Conservation (phyloP, 2,329 filamentous ascomycete species). For the Onygenales sp. region DNA sequence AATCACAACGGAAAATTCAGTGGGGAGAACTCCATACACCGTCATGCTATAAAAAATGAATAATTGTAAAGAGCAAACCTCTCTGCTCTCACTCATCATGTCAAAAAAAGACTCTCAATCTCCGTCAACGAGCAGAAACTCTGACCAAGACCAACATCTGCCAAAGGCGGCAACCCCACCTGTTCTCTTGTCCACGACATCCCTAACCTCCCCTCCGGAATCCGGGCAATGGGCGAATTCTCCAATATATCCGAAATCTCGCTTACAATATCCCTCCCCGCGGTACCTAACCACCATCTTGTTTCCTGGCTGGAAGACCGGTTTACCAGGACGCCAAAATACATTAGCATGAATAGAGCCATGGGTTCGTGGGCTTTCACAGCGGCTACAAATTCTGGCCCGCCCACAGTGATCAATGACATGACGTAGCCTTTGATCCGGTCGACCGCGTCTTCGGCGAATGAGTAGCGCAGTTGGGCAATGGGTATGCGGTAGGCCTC, state of each 20-base stretch:
- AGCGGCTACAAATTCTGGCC: constrained; percentile 21
- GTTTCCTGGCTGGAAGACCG: neutral
- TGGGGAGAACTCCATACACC: too few relatives aligned
- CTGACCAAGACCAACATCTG: neutral
- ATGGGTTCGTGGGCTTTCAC: constrained; percentile 14
- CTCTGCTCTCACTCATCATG: too few relatives aligned
- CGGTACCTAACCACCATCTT: constrained; percentile 8
- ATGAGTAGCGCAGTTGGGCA: constrained; percentile 22
- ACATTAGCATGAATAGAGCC: constrained; percentile 9
- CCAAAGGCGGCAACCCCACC: constrained; percentile 13
- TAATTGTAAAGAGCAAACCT: too few relatives aligned
- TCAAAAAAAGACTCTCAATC: too few relatives aligned
- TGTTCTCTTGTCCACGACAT: constrained; percentile 19
- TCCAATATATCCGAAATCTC: constrained; percentile 20
- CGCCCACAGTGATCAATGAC: constrained; percentile 20
- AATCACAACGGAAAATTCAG: too few relatives aligned
- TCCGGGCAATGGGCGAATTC: constrained; percentile 8
- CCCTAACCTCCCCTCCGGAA: constrained; percentile 16
- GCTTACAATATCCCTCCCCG: constrained; percentile 3
- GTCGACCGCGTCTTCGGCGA: constrained; percentile 26
- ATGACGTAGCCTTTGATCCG: constrained; percentile 23
- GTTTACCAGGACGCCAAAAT: constrained; percentile 10
- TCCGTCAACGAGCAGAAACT: too few relatives aligned
- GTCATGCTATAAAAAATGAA: too few relatives aligned
- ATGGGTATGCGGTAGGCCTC: constrained; percentile 15